Conservation (phyloP, 78 protist genomes). For the Protostelium mycophagum region DNA sequence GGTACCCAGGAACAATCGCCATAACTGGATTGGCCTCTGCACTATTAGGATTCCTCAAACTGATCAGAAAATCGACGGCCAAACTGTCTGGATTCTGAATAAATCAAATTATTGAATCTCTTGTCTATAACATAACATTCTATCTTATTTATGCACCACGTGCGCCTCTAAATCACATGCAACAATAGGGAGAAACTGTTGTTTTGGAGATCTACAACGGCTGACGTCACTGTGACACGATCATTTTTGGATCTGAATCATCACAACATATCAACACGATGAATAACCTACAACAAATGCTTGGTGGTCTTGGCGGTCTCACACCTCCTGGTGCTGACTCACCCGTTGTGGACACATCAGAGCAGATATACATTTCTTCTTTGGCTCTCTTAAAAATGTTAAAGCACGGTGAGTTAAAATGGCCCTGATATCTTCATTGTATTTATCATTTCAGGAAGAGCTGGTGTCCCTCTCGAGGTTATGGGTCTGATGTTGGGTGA, state of each 20-base stretch:
- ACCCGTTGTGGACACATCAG: conserved; percentile 90
- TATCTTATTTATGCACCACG: too few relatives aligned
- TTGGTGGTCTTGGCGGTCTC: not conserved
- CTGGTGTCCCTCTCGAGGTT: conserved; percentile 99
- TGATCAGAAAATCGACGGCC: not conserved
- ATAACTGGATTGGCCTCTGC: not conserved
- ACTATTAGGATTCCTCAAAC: not conserved
- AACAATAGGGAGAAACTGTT: too few relatives aligned
- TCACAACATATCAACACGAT: not conserved
- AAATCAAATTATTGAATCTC: too few relatives aligned
- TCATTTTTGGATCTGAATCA: not conserved
- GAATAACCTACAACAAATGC: not conserved
- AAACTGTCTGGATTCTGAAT: too few relatives aligned
- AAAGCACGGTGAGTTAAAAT: conserved; percentile 72
- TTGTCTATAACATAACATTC: too few relatives aligned
- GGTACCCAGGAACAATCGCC: not conserved
- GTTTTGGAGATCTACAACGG: too few relatives aligned
- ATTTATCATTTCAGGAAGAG: conserved; percentile 77
- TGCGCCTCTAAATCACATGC: too few relatives aligned
- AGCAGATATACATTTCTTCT: conserved; percentile 93
- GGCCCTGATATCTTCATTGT: not conserved
- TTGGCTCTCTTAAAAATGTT: conserved; percentile 95
- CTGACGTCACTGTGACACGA: not conserved
- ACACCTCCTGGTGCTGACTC: not conserved
- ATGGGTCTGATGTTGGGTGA: conserved; percentile 99